Percentiles rank a stretch among this genome's conserved stretches.
Conservation (phyloP, 371 early-diverging fungal genomes). For the Haplosporangium sp. region DNA sequence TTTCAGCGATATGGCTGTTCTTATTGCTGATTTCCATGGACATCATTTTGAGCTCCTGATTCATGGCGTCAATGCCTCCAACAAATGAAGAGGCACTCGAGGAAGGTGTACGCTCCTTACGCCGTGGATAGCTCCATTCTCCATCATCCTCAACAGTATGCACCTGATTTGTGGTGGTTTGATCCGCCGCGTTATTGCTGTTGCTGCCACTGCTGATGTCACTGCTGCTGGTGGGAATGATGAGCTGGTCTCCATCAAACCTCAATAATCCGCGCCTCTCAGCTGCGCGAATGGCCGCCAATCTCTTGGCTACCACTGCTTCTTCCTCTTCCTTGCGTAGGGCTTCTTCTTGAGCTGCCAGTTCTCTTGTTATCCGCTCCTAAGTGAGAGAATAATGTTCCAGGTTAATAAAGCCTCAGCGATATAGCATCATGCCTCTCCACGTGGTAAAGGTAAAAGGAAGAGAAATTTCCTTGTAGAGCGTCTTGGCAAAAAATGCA, state of each 20-base stretch:
- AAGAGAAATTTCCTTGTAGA: neutral
- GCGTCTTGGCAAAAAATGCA: neutral
- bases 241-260: constrained; percentile 33
- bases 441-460: neutral
- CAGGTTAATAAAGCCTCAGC: too few species aligned
- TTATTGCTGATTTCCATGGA: constrained; percentile 12
- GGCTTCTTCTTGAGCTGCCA: constrained; percentile 46
- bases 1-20: neutral
- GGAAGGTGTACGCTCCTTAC: constrained; percentile 4
- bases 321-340: constrained; percentile 41
- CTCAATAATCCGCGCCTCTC: constrained; percentile 41
- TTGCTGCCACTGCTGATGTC: constrained; percentile 5
- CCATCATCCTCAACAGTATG: neutral
- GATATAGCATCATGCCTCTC: too few species aligned
- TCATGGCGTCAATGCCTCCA: constrained; percentile 39
- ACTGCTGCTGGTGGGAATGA: constrained; percentile 4
- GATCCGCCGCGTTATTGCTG: neutral
- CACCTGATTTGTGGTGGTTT: neutral
- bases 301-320: constrained; percentile 24
- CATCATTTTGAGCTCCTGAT: constrained; percentile 49
- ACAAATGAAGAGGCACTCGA: constrained; percentile 45
- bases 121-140: constrained; percentile 5
- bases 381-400: neutral
- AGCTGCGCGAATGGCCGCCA: constrained; percentile 43
- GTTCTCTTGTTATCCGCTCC: constrained; percentile 42